Evolutionary conservation across 192 early-diverging fungal species (phyloP).

Genomic region (Backusella australiensis): DNA sequence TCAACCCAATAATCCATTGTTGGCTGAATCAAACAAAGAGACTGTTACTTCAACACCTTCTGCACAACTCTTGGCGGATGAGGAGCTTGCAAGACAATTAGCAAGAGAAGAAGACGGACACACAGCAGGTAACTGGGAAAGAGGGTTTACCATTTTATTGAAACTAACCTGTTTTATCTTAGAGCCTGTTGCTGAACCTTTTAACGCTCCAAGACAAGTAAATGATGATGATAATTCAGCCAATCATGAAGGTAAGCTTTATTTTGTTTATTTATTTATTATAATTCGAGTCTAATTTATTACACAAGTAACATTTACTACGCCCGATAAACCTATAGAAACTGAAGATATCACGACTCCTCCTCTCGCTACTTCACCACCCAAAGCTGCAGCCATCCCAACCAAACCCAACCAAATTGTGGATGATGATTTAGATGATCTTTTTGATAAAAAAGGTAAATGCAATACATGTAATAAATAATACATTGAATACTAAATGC

Average conservation of each 20-base stretch:
- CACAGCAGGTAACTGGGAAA: neutral
- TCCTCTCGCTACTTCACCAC: neutral
- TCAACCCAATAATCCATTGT: neutral
- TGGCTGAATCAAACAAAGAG: neutral
- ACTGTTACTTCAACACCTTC: conserved; percentile 25
- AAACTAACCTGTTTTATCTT: neutral
- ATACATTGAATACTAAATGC: neutral
- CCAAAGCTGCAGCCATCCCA: neutral
- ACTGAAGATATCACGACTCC: neutral
- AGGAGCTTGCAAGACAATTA: conserved; percentile 52
- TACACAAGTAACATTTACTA: neutral
- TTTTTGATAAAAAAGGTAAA: conserved; percentile 13
- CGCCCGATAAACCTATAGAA: neutral
- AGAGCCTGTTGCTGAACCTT: neutral
- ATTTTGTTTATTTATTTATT: neutral
- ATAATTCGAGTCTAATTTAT: neutral
- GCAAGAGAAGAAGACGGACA: conserved; percentile 22
- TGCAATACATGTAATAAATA: neutral
- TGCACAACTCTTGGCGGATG: conserved; percentile 46
- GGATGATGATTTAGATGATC: conserved; percentile 14
- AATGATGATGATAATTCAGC: neutral
- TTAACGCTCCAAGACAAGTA: neutral
- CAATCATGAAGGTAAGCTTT: conserved; percentile 5
- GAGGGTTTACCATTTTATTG: no score
- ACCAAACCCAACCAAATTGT: neutral